Base-by-base conservation (phyloP, 139 green algal species). In the Tetraselmis striata region DNA sequence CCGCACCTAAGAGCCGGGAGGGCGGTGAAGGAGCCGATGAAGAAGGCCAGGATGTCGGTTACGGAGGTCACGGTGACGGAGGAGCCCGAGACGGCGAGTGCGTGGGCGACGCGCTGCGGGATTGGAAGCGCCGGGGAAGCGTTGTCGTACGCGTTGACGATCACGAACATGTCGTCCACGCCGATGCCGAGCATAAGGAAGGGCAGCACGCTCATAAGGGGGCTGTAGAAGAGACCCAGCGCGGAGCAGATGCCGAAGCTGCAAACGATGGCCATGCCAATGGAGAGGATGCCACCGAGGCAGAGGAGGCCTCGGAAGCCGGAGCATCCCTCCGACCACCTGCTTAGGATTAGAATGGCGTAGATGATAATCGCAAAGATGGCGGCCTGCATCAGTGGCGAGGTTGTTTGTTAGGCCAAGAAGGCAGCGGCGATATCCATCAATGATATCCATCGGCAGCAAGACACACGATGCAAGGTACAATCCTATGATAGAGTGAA, bases 101-200 rank as follows among this genome's bases (percentile, higher is more conserved):
- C 84, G 23, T 83, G n/a, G 28, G 76, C 88, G 27, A 90, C 84
- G 1, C 85, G 78, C 30, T 87, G 76, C 30, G 79, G 77, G 2
- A 84, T 45, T 28, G 80, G 75, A 1, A 85, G 77, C n/a, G 59
- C 75, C 28, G 59, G 59, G 67, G 88, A 45, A 30, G 77, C 79
- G 45, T 80, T 31, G 31, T 89, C 86, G 78, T 88, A 90, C n/a
- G 84, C 59, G 22, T 79, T 80, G 23, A 91, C 59, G 31, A 92
- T 85, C 75, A 92, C 89, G 77, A 91, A 92, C 24, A 84, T 86
- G 81, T 90, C 88, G 76, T 93, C 89, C 5, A 91, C 83, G 59
- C 89, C 89, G 67, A 93, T 83, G 28, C 89, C 87, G 28, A 93
- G 75, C 77, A 93, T 67, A 59, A 93, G 45, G 79, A 93, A 93